Evolutionary conservation across 805 yeast species (phyloP).

Genomic region (Saturnispora sanitii): DNA sequence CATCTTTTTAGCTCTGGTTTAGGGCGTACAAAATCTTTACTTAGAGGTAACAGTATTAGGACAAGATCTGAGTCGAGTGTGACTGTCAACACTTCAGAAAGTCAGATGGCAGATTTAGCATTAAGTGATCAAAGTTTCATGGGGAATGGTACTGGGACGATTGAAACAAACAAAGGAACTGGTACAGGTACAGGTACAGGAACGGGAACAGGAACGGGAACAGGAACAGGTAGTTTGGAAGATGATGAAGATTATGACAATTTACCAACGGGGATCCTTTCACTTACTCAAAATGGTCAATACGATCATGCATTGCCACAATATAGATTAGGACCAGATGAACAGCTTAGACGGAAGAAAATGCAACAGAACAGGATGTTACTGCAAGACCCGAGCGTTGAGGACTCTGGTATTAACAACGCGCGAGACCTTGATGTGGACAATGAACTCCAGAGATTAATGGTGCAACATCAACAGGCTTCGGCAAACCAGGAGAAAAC

Average conservation of each 20-base stretch:
- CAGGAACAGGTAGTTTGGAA: neutral
- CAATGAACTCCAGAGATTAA: slow-evolving; percentile 2
- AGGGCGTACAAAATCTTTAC: slow-evolving; percentile 1
- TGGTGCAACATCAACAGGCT: neutral
- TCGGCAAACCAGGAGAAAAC: neutral
- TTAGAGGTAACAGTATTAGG: slow-evolving; percentile 2
- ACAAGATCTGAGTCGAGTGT: neutral
- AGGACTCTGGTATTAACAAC: neutral
- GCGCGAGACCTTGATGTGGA: slow-evolving; percentile 1
- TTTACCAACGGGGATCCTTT: neutral
- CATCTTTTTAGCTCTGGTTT: no score
- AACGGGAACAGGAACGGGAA: neutral
- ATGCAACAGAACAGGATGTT: neutral
- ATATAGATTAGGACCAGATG: slow-evolving; percentile 1
- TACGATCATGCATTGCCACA: neutral
- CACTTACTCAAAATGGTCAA: neutral
- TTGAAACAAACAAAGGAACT: neutral
- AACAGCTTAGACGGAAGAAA: neutral
- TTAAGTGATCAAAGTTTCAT: no score
- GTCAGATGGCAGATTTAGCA: no score
- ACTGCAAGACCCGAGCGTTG: neutral
- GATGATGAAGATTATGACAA: neutral
- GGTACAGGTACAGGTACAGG: slow-evolving; percentile 1
- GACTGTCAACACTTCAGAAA: neutral
- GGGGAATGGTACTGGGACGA: no score